A percentile compares a stretch with the other conserved stretches of the same genome.
These are phyloP conservation scores for Ganoderma resinaceum DNA, from an alignment of 1,284 basidiomycete species.

Conservation along the genomic window DNA sequence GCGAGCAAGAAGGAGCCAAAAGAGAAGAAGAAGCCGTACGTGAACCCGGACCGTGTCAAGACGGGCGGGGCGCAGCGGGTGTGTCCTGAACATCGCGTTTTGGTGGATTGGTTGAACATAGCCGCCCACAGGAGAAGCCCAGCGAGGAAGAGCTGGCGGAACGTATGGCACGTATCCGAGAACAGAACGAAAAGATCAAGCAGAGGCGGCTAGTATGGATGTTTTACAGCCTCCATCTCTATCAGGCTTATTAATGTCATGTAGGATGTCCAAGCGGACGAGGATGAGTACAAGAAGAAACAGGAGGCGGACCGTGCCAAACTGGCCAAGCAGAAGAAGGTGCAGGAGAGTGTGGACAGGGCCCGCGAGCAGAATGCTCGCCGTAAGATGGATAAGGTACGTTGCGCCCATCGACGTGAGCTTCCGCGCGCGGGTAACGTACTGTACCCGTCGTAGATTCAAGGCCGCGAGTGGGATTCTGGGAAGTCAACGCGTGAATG, in stretches of 20 bases:
- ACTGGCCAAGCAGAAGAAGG: conserved; percentile 61
- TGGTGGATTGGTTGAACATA: conserved; percentile 24
- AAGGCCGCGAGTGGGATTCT: conserved; percentile 83
- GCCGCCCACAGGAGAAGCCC: conserved; percentile 66
- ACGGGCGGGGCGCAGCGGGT: conserved; percentile 80
- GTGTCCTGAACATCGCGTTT: conserved; percentile 27
- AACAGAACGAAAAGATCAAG: conserved; percentile 85
- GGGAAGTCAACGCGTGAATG: conserved; percentile 63
- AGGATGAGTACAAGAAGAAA: conserved; percentile 74
- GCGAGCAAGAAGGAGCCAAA: conserved; percentile 31
- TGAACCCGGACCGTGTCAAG: conserved; percentile 79
- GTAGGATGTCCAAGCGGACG: conserved; percentile 80
- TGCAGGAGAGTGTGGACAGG: conserved; percentile 70
- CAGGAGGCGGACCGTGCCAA: conserved; percentile 66
- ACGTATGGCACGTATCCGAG: conserved; percentile 75
- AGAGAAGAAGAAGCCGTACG: conserved; percentile 60
- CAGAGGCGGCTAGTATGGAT: conserved; percentile 67
- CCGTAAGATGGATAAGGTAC: conserved; percentile 74
- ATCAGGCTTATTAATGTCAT: not conserved
- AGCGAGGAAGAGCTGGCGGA: conserved; percentile 75
- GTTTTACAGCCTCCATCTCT: not conserved
- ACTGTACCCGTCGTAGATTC: conserved; percentile 42
- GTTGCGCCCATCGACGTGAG: not conserved
- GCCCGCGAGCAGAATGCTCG: conserved; percentile 78
- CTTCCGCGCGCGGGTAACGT: not conserved